These are phyloP conservation scores for Dipteronia sinensis DNA, from an alignment of 345 rosid genomes.

Conservation along the genomic window DNA sequence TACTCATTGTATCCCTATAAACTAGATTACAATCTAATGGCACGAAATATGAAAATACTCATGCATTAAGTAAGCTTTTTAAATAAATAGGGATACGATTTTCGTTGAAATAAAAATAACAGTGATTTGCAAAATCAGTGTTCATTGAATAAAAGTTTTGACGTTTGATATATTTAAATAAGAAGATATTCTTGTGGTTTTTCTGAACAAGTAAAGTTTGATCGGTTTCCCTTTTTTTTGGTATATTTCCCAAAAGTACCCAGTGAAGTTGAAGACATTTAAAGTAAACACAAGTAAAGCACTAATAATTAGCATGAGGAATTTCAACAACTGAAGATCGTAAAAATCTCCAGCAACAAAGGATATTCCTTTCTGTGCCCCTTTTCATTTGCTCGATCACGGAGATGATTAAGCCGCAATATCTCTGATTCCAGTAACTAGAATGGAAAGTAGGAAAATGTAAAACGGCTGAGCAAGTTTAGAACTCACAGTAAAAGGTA, in stretches of 20 bases:
- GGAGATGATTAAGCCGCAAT: conserved; percentile 61
- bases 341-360: conserved; percentile 38
- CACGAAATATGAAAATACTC: background rate
- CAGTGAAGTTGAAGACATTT: background rate
- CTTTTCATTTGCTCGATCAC: conserved; percentile 88
- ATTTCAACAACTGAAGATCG: background rate
- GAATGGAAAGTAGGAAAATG: conserved; percentile 17
- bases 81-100: background rate
- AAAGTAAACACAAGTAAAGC: background rate
- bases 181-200: background rate
- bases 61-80: background rate
- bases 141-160: background rate
- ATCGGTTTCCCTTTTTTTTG: background rate
- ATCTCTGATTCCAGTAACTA: conserved; percentile 79
- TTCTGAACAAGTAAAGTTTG: background rate
- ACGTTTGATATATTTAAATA: background rate
- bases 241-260: background rate
- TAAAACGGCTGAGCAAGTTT: background rate
- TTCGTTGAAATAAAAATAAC: background rate
- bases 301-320: background rate
- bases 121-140: background rate
- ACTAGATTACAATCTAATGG: too few relatives aligned
- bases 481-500: background rate
- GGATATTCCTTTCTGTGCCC: conserved; percentile 89
- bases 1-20: background rate